phyloP scores from a whole-genome alignment of 805 yeast genomes.

The Yarrowia yakushimensis region DNA sequence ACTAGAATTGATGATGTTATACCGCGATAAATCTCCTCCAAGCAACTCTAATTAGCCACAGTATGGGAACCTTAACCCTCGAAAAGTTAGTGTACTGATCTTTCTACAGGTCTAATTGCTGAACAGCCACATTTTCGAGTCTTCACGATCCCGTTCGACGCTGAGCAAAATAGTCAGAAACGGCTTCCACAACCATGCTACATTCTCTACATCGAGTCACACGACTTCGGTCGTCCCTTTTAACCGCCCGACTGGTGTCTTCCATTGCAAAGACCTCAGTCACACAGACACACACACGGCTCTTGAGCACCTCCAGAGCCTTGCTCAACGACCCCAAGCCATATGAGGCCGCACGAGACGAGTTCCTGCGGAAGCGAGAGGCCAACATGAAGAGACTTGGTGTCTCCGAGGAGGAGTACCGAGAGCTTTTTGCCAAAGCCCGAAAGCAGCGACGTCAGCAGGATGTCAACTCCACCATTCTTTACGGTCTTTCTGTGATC shows the following conservation, averaged over 20 bases:
- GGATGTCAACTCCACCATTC: conserved; percentile 29
- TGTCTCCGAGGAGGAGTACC: conserved; percentile 13
- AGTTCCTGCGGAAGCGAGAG: conserved; percentile 7
- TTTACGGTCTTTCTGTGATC: conserved; percentile 49
- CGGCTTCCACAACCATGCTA: not conserved
- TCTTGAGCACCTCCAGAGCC: not conserved
- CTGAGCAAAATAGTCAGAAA: conserved; percentile 21
- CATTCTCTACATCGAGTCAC: not conserved
- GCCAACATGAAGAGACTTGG: conserved; percentile 26
- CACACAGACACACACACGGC: not conserved
- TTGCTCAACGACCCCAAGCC: not conserved
- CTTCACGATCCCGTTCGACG: not conserved
- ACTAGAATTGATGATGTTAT: too few relatives aligned
- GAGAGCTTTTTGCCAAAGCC: conserved; percentile 2
- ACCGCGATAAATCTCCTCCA: not conserved
- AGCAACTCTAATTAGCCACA: conserved; percentile 8
- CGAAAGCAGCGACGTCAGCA: conserved; percentile 24
- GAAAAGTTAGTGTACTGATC: not conserved
- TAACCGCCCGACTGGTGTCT: not conserved
- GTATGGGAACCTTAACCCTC: not conserved
- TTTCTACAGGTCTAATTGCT: not conserved
- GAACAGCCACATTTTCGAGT: conserved; percentile 2
- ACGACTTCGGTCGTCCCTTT: not conserved
- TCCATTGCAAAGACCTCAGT: not conserved
- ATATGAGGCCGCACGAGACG: conserved; percentile 14